Base-by-base conservation (phyloP, 352 stramenopile species). In the Pythium aquatile region DNA sequence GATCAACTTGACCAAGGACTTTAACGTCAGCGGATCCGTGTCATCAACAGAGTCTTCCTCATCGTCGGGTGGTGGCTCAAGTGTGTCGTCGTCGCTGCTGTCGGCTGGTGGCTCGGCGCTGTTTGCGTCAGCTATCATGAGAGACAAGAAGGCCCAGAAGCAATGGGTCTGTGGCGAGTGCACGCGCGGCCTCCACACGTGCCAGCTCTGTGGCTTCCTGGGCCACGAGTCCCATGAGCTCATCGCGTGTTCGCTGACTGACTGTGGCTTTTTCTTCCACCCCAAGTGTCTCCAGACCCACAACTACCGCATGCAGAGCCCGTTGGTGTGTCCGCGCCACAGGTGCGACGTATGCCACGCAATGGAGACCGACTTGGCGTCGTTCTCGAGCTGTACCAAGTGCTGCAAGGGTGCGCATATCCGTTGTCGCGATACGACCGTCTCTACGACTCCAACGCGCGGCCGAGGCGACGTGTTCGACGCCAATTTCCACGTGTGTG, bases 91-190 rank as follows among this genome's bases (percentile, higher is more conserved):
- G 26, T 61, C 51, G 42, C 58, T 48, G 32, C 68, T 17, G 64
- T 65, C 28, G 39, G 52, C 26, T 1, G 47, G 46, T 8, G 48
- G 33, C 29, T 20, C 33, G 52, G 26, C 33, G 42, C 58, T 55
- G 16, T 71, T 71, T 32, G 65, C 54, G 14, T 61, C 54, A 2
- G 40, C 61, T 24, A 73, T 73, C 35, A 61, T 39, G 9, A 63
- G 63, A 20, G 76, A 78, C 40, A 69, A 72, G 37, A 79, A 76
- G 33, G 56, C 68, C 29, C 68, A 68, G 24, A 69, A 82, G 46
- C 28, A 62, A 26, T 94, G 85, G 85, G 74, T 74, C 52, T 94
- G 85, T 53, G 82, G 75, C 35, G 79, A 94, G 46, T 94, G 85
- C 57, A 60, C 68, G 33, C 78, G 85, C 11, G 71, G 67, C 0